Base-by-base conservation (phyloP, 2,329 filamentous ascomycete species). In the Trichoderma breve region DNA sequence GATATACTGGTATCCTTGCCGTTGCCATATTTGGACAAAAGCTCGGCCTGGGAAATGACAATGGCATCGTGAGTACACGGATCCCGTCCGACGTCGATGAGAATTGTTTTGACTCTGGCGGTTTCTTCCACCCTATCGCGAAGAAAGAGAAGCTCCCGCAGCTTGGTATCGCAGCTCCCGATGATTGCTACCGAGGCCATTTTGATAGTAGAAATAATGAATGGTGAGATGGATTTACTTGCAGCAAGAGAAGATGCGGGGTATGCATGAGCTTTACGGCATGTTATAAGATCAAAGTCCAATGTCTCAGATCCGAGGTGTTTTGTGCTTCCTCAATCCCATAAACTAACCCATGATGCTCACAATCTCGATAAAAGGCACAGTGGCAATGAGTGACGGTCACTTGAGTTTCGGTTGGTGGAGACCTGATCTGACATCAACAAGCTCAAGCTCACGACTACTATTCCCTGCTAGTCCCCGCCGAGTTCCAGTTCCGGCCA, bases 101-200 rank as follows among this genome's bases (percentile, higher is more conserved):
- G 65, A 8, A 77, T 72, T 7, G 79, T 75, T 1, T 72, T 66
- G 7, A 76, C 73, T 8, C 60, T 12, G 7, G 63, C 39, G 9
- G 73, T 66, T 4, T 76, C 69, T 15, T 83, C 75, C 70, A 90
- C 85, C 51, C 83, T 81, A 4, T 83, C 78, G 61, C 84, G 84
- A 2, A 90, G 80, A 76, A 86, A 90, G 3, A 87, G 79, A 1
- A 90, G 82, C 76, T 92, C 89, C 6, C 85, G 78, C 12, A 89
- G 82, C 77, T 92, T 92, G 36, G 89, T 91, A 76, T 92, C 90
- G 76, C 87, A 89, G 15, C 89, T 92, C 24, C 90, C 90, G 26
- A 92, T 78, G 24, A 92, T 78, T 57, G 85, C 82, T 57, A 91
- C 84, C 51, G 79, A 83, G 4, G 80, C 79, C 74, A 79, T 78